A percentile compares a stretch with the other conserved stretches of the same genome.
Evolutionary conservation across 225 moss, liverwort and hornwort species (phyloP).

Genomic region (Thuidium tamariscinum): DNA sequence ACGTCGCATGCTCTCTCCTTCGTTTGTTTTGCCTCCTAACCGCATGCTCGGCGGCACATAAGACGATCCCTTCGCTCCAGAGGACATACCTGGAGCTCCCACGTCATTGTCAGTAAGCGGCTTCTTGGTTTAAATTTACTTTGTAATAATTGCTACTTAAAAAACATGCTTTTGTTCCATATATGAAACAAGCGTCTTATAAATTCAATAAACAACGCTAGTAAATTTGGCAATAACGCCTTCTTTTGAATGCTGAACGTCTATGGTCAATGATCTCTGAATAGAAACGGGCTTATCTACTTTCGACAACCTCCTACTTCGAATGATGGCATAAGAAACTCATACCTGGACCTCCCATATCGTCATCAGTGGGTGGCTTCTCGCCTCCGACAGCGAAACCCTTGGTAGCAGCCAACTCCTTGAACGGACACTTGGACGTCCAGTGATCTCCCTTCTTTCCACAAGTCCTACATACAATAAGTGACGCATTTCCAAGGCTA

Average conservation of each 20-base stretch:
- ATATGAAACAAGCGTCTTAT: background rate
- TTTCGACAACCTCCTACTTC: background rate
- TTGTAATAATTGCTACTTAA: background rate
- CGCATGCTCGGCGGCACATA: conserved; percentile 93
- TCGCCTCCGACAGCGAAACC: conserved; percentile 36
- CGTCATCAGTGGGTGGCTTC: conserved; percentile 49
- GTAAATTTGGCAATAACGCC: background rate
- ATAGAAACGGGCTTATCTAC: background rate
- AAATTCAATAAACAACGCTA: background rate
- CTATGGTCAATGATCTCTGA: background rate
- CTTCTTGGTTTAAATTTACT: background rate
- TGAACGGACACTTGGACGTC: conserved; percentile 58
- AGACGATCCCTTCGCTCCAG: conserved; percentile 64
- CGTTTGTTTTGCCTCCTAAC: conserved; percentile 50
- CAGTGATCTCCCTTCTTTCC: conserved; percentile 62
- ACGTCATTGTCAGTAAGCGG: conserved; percentile 30
- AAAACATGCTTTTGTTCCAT: background rate
- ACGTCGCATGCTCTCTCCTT: conserved; percentile 84
- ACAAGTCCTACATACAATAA: conserved; percentile 54
- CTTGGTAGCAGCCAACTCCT: conserved; percentile 31
- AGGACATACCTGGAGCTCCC: conserved; percentile 8
- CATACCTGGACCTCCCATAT: conserved; percentile 23
- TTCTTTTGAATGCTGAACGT: background rate
- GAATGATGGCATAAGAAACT: background rate
- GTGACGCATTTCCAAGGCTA: conserved; percentile 37